These are phyloP conservation scores for Ceratopteris richardii DNA, from an alignment of 75 land plant species.

Conservation along the genomic window DNA sequence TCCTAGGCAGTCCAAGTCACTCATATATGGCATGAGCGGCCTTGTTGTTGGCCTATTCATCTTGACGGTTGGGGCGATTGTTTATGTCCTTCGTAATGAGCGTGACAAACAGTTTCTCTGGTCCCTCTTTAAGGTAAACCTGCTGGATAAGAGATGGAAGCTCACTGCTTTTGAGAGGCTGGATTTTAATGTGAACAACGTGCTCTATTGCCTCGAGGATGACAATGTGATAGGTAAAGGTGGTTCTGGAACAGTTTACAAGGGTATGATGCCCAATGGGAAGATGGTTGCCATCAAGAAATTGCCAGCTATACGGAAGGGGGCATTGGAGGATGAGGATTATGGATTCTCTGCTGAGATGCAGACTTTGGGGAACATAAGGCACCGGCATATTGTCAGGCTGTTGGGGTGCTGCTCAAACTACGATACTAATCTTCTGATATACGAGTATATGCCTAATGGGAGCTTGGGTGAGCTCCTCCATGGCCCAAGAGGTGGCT, in stretches of 20 bases:
- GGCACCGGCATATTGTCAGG: constrained; percentile 69
- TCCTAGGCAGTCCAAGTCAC: not conserved
- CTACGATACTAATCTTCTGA: constrained; percentile 45
- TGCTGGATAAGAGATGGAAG: constrained; percentile 50
- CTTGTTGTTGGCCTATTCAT: constrained; percentile 8
- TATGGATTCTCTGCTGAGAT: constrained; percentile 45
- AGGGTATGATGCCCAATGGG: constrained; percentile 49
- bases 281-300: constrained; percentile 65
- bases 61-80: constrained; percentile 37
- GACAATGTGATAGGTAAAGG: constrained; percentile 69
- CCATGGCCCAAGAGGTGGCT: constrained; percentile 34
- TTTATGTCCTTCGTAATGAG: constrained; percentile 11
- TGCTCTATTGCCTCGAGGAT: constrained; percentile 57
- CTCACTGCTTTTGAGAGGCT: constrained; percentile 70
- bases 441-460: constrained; percentile 69
- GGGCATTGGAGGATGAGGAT: constrained; percentile 9
- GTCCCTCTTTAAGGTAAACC: not conserved
- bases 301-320: constrained; percentile 27
- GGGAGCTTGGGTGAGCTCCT: constrained; percentile 62
- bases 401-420: constrained; percentile 62
- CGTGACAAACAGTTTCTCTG: constrained; percentile 1
- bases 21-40: not conserved
- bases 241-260: constrained; percentile 68
- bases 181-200: constrained; percentile 45
- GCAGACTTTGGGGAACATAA: constrained; percentile 44